Percentiles rank a stretch among this genome's conserved stretches.
These are phyloP conservation scores for Viridothelium virens DNA, from an alignment of 495 filamentous ascomycete genomes.

Conservation along the genomic window DNA sequence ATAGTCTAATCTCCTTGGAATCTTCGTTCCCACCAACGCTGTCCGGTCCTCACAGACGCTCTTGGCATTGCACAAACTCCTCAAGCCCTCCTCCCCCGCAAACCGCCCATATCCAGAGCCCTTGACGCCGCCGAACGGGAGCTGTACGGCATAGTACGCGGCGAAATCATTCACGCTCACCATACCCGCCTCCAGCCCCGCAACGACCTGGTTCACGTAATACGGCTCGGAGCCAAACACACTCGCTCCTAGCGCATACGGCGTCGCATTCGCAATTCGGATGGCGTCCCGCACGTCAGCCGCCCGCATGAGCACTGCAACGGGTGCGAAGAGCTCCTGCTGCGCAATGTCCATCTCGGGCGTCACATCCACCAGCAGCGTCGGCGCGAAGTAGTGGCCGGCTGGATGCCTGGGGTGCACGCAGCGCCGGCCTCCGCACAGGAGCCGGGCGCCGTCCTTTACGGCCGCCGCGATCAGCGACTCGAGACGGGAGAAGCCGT, in stretches of 20 bases:
- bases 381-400: slow-evolving; percentile 89
- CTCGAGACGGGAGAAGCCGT: slow-evolving; percentile 52
- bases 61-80: slow-evolving; percentile 78
- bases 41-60: slow-evolving; percentile 69
- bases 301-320: slow-evolving; percentile 77
- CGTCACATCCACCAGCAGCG: slow-evolving; percentile 75
- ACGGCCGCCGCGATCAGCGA: slow-evolving; percentile 69
- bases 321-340: slow-evolving; percentile 84
- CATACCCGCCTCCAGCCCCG: slow-evolving; percentile 74
- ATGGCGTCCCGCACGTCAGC: slow-evolving; percentile 39
- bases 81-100: slow-evolving; percentile 81
- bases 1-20: slow-evolving; percentile 72
- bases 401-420: slow-evolving; percentile 59
- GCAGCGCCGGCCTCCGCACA: slow-evolving; percentile 69
- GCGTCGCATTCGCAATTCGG: slow-evolving; percentile 31
- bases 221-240: slow-evolving; percentile 61
- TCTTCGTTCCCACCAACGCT: slow-evolving; percentile 56
- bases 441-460: slow-evolving; percentile 63
- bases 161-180: slow-evolving; percentile 92
- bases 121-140: slow-evolving; percentile 83
- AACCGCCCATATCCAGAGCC: slow-evolving; percentile 91
- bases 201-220: slow-evolving; percentile 52
- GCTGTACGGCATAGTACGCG: slow-evolving; percentile 79
- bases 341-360: slow-evolving; percentile 63
- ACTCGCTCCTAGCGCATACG: slow-evolving; percentile 33